A percentile compares a stretch with the other conserved stretches of the same genome.
phyloP scores from a whole-genome alignment of 2,329 filamentous ascomycete genomes.

The Cladophialophora carrionii region DNA sequence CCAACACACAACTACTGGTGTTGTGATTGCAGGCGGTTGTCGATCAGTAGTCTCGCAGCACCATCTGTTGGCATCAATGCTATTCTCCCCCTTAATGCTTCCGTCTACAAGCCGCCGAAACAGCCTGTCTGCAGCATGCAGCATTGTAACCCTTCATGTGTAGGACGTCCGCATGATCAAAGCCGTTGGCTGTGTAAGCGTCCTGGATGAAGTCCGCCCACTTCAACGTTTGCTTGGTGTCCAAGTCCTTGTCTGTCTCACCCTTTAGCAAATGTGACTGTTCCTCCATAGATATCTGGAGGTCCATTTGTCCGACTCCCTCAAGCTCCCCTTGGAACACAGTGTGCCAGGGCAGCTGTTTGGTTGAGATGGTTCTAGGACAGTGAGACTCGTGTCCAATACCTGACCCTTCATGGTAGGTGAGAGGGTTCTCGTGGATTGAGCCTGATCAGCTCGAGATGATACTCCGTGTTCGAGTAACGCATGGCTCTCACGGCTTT shows the following conservation, averaged over 20 bases:
- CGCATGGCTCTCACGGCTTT: no score
- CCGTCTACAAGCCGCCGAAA: not conserved
- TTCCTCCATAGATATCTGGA: not conserved
- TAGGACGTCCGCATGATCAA: not conserved
- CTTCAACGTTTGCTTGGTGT: constrained; percentile 18
- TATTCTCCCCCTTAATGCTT: not conserved
- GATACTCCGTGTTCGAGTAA: not conserved
- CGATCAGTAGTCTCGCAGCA: not conserved
- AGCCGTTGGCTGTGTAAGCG: constrained; percentile 10
- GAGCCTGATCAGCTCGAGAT: not conserved
- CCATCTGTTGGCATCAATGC: not conserved
- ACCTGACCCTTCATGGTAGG: not conserved
- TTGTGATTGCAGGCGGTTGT: not conserved
- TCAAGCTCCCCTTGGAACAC: constrained; percentile 8
- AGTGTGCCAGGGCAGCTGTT: constrained; percentile 11
- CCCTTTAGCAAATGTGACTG: constrained; percentile 11
- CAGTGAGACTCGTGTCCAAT: not conserved
- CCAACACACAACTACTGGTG: not conserved
- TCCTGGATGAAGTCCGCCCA: constrained; percentile 21
- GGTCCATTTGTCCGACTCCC: constrained; percentile 16
- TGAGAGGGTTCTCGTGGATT: not conserved
- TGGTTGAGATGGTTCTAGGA: constrained; percentile 4
- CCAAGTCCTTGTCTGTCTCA: constrained; percentile 13
- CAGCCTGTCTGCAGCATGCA: not conserved
- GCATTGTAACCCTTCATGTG: not conserved